A percentile compares a stretch with the other conserved stretches of the same genome.
Conservation (phyloP, 805 yeast species). For the Myxozyma monticola region DNA sequence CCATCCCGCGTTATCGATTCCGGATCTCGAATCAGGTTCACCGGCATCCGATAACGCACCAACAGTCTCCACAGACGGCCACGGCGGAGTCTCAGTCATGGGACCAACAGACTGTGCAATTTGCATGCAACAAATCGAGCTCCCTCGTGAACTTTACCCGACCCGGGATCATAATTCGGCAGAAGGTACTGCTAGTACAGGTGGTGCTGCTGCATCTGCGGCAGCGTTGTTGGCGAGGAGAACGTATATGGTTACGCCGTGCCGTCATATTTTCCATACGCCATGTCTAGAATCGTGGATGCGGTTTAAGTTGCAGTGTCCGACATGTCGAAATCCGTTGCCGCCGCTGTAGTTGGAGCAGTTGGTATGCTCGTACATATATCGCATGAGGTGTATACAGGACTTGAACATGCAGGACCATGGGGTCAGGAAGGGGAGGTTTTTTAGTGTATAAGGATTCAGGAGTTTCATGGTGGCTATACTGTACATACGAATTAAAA, state of each 20-base stretch:
- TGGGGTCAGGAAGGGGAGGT: too few relatives aligned
- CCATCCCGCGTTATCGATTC: constrained; percentile 66
- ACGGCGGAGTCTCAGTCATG: constrained; percentile 17
- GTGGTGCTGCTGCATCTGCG: constrained; percentile 33
- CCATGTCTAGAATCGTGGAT: constrained; percentile 92
- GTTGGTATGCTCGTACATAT: too few relatives aligned
- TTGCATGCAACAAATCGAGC: constrained; percentile 78
- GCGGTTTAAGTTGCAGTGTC: constrained; percentile 89
- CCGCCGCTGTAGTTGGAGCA: constrained; percentile 84
- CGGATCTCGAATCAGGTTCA: constrained; percentile 53
- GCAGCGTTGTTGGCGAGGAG: constrained; percentile 39
- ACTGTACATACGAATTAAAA: too few relatives aligned
- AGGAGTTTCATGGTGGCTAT: too few relatives aligned
- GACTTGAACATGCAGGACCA: too few relatives aligned
- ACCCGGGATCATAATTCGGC: neutral
- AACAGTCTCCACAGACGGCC: constrained; percentile 32
- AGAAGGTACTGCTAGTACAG: constrained; percentile 7
- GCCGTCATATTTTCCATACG: constrained; percentile 85
- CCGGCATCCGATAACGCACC: constrained; percentile 34
- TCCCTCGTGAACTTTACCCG: constrained; percentile 39
- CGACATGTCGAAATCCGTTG: constrained; percentile 76
- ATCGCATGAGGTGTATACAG: too few relatives aligned
- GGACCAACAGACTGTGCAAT: constrained; percentile 68
- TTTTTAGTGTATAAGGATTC: too few relatives aligned
- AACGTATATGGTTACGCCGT: constrained; percentile 62